Evolutionary conservation across 2,329 filamentous ascomycete species (phyloP).

Genomic region (Phaeosphaeriaceae sp.): DNA sequence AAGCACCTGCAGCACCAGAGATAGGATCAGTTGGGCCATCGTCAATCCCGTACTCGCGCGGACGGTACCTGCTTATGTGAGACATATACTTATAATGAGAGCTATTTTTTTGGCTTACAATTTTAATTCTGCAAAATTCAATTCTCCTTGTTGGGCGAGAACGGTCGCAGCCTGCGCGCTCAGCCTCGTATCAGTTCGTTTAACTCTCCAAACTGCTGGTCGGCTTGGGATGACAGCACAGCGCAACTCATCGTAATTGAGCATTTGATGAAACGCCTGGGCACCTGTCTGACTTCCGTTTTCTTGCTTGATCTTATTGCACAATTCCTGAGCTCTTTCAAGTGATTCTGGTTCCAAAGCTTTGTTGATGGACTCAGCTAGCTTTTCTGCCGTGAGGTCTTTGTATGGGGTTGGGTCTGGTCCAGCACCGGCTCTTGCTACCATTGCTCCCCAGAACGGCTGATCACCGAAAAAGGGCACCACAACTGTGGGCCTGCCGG

Average conservation of each 20-base stretch:
- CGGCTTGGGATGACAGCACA: slow-evolving; percentile 41
- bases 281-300: slow-evolving; percentile 46
- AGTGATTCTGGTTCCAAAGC: slow-evolving; percentile 47
- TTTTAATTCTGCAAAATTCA: slow-evolving; percentile 47
- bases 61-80: slow-evolving; percentile 38
- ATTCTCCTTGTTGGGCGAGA: slow-evolving; percentile 44
- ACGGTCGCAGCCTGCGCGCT: slow-evolving; percentile 48
- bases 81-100: background rate
- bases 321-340: slow-evolving; percentile 45
- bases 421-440: slow-evolving; percentile 49
- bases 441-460: slow-evolving; percentile 52
- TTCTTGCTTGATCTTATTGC: slow-evolving; percentile 47
- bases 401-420: slow-evolving; percentile 50
- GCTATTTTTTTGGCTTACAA: slow-evolving; percentile 35
- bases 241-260: slow-evolving; percentile 46
- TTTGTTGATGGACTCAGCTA: slow-evolving; percentile 47
- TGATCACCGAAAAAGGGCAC: slow-evolving; percentile 73
- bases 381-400: slow-evolving; percentile 47
- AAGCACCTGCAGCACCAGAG: slow-evolving; percentile 68
- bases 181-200: slow-evolving; percentile 45
- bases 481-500: slow-evolving; percentile 79
- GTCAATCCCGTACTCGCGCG: slow-evolving; percentile 49
- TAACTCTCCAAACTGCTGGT: slow-evolving; percentile 49
- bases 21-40: slow-evolving; percentile 50
- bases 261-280: slow-evolving; percentile 48